Base-by-base conservation (phyloP, 495 filamentous ascomycete genomes). In the Neurospora terricola region DNA sequence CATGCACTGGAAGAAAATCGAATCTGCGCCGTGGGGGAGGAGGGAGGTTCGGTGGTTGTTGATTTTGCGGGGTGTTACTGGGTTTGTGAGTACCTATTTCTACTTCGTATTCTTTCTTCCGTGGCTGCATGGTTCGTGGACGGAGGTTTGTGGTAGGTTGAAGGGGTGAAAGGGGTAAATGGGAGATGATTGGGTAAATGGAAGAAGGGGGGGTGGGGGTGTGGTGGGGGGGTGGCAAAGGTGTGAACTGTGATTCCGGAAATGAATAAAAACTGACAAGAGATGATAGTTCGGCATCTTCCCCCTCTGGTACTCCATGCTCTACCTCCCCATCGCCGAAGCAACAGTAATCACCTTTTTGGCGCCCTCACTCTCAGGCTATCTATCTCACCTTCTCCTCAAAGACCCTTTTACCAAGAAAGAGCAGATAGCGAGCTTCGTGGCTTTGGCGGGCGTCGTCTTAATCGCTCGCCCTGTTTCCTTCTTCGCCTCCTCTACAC, bases 281-380 rank as follows among this genome's bases (percentile, higher is more conserved):
- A 42, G n/a, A n/a, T n/a, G n/a, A 42, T 3, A 43, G 42, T 92
- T 93, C 80, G 95, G 95, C 12, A 93, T 96, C 11, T 90, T 90
- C 77, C 76, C 80, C 12, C 80, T 86, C 77, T 86, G 84, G 84
- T 82, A 80, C 43, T 95, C 93, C 2, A 89, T 97, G 7, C 87
- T 91, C 74, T 97, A 97, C 77, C 89, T 98, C 4, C 92, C 94
- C 2, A 85, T 98, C 0, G 91, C 93, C 6, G 95, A 98, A 76
- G 94, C 96, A 12, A 97, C 93, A 0, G 96, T 98, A 0, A 90
- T 98, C 62, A 97, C 93, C 62, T 98, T 98, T 78, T 87, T 98
- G 1, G 88, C 92, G 0, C 96, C 96, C 0, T 90, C 90, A 18
- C 85, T 97, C 3, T 87, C 92, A n/a, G 92, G 93, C 70, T 97